Evolutionary conservation across 2,329 filamentous ascomycete genomes (phyloP), one percentile per base, ranked within the genome.

Genomic region (Cladophialophora immunda): DNA sequence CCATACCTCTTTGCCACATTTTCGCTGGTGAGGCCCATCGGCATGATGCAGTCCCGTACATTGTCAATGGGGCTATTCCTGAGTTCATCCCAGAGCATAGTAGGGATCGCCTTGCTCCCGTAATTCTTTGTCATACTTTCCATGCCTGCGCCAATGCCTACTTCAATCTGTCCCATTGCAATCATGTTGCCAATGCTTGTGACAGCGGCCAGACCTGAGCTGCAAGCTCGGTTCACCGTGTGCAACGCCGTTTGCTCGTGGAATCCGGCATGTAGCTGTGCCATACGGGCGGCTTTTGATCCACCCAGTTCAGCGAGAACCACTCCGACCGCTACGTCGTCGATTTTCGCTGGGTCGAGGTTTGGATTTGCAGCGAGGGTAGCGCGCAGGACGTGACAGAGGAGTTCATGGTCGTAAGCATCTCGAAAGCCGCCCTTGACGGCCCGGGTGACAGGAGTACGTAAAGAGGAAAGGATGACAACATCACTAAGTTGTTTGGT

Each of bases 61-160:
- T 96, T 89, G 74, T 90, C 85, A 9, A 86, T 85, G 1, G 81
- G 79, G 3, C 85, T 89, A 1, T 90, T 85, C 73, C 83, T 87
- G 68, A 97, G 81, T 59, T 86, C 89, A 0, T 90, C 89, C 92
- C 93, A 97, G 11, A 93, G 80, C 70, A 93, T 87, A 0, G 89
- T 89, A 0, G 94, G 94, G 52, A 97, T 95, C n/a, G 94, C 94
- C 65, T 89, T 84, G 29, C 84, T 88, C 59, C 90, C 93, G 79
- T 97, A 97, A 81, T 97, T 97, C 71, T 90, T 83, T 70, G 92
- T 97, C 94, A 97, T 97, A 81, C 91, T 94, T 85, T 97, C 94
- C 92, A 96, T 97, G 32, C 94, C 94, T 1, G 92, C 94, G 9
- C 89, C 94, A 68, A 97, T 88, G 67, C 92, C 94, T 0, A 85